Percentiles rank a stretch among this genome's conserved stretches.
These are phyloP conservation scores for Mucor saturninus DNA, from an alignment of 371 early-diverging fungal species.

Conservation along the genomic window DNA sequence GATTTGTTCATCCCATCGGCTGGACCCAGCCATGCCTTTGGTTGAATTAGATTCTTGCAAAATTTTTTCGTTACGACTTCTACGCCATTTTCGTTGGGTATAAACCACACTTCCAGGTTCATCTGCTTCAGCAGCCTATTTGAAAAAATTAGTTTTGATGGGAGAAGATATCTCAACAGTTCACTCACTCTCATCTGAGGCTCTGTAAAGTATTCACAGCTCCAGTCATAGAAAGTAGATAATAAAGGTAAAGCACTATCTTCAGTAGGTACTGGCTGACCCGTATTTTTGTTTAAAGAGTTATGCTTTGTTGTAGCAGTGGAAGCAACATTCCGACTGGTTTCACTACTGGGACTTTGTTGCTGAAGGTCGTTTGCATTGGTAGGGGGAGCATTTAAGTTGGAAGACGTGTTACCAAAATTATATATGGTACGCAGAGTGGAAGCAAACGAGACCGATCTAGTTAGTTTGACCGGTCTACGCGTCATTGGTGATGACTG, in stretches of 20 bases:
- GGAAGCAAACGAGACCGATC: slow-evolving; percentile 56
- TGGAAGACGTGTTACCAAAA: slow-evolving; percentile 36
- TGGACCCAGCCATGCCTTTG: slow-evolving; percentile 54
- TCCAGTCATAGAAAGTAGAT: slow-evolving; percentile 83
- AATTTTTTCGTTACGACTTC: slow-evolving; percentile 72
- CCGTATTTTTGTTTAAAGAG: slow-evolving; percentile 1
- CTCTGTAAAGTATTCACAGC: slow-evolving; percentile 87
- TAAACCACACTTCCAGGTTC: slow-evolving; percentile 83
- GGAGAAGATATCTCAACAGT: background rate
- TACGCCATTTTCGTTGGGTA: slow-evolving; percentile 81
- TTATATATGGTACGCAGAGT: slow-evolving; percentile 57
- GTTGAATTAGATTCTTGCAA: slow-evolving; percentile 63
- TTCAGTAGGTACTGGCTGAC: slow-evolving; percentile 7
- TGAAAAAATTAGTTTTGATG: background rate
- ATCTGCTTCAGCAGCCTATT: slow-evolving; percentile 77
- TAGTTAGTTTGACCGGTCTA: slow-evolving; percentile 44
- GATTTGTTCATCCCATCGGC: slow-evolving; percentile 68
- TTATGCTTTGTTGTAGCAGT: background rate
- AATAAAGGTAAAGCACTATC: slow-evolving; percentile 48
- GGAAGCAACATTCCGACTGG: background rate
- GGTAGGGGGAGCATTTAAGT: background rate
- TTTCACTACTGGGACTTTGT: background rate
- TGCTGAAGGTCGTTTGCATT: slow-evolving; percentile 1
- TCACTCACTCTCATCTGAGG: slow-evolving; percentile 81
- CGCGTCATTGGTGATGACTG: background rate